These are phyloP conservation scores for Penicillium pulvis DNA, from an alignment of 495 filamentous ascomycete species.

Conservation along the genomic window DNA sequence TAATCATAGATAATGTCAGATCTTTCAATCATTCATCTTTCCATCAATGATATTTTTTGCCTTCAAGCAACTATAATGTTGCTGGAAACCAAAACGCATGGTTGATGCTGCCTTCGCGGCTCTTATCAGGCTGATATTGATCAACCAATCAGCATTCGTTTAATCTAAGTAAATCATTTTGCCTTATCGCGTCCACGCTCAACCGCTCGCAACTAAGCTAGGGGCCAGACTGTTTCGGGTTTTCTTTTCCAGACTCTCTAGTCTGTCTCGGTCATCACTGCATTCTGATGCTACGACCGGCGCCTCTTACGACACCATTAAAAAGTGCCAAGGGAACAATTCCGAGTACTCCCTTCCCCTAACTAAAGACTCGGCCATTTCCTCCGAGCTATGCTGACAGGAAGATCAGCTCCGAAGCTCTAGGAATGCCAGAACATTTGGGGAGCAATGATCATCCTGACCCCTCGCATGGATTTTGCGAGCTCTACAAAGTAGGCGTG, in stretches of 20 bases:
- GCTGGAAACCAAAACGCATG: background rate
- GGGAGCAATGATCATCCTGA: constrained; percentile 6
- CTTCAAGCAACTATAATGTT: background rate
- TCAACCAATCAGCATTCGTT: constrained; percentile 1
- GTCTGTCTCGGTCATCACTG: background rate
- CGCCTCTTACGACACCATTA: background rate
- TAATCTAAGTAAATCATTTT: constrained; percentile 1
- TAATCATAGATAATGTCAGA: too few relatives aligned
- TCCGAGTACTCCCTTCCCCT: background rate
- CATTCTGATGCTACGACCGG: background rate
- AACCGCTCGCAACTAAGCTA: background rate
- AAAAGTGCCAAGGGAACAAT: background rate
- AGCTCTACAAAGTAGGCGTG: background rate
- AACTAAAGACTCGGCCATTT: background rate
- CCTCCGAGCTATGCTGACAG: background rate
- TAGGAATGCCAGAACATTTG: background rate
- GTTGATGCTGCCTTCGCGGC: background rate
- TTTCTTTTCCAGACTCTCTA: background rate
- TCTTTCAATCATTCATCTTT: background rate
- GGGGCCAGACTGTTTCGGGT: background rate
- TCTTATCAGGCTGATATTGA: background rate
- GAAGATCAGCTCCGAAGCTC: background rate
- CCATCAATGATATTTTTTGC: background rate
- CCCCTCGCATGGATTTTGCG: constrained; percentile 10
- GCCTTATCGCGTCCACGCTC: constrained; percentile 6